phyloP scores from a whole-genome alignment of 2,329 filamentous ascomycete species.

The Byssoonygena ceratinophila region DNA sequence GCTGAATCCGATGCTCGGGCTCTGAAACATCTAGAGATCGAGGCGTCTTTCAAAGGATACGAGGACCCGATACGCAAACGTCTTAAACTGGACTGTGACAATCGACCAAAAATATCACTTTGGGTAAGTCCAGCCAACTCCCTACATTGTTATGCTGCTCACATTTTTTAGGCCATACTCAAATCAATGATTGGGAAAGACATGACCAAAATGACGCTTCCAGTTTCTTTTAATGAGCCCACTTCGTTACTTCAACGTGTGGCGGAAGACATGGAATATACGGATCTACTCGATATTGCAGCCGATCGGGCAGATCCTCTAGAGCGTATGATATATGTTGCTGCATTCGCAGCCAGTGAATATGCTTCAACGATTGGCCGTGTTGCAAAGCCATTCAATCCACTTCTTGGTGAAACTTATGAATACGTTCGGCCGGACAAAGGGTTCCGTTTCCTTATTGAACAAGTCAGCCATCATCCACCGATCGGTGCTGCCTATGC shows the following conservation, averaged over 20 bases:
- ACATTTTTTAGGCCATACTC: conserved; percentile 62
- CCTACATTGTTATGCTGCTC: conserved; percentile 1
- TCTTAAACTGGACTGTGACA: conserved; percentile 81
- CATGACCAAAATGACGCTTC: conserved; percentile 99
- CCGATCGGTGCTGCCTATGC: conserved; percentile 88
- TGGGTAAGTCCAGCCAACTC: conserved; percentile 57
- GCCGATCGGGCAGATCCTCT: conserved; percentile 76
- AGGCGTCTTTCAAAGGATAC: conserved; percentile 73
- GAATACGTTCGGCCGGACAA: conserved; percentile 94
- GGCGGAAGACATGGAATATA: conserved; percentile 96
- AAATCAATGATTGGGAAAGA: conserved; percentile 99
- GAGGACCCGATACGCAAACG: conserved; percentile 72
- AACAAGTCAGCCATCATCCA: conserved; percentile 96
- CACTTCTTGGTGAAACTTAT: conserved; percentile 88
- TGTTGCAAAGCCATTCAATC: conserved; percentile 97
- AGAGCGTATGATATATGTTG: conserved; percentile 87
- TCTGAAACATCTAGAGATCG: conserved; percentile 53
- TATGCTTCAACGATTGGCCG: conserved; percentile 95
- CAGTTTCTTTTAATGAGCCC: conserved; percentile 96
- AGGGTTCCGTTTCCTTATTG: conserved; percentile 95
- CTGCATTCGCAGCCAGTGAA: conserved; percentile 89
- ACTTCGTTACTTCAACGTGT: conserved; percentile 91
- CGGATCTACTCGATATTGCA: conserved; percentile 78
- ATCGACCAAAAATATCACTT: conserved; percentile 85
- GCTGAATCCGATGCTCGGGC: conserved; percentile 36